Evolutionary conservation across 805 yeast species (phyloP), one percentile per base, ranked within the genome.

Genomic region (Tetrapisispora nanseiensis): DNA sequence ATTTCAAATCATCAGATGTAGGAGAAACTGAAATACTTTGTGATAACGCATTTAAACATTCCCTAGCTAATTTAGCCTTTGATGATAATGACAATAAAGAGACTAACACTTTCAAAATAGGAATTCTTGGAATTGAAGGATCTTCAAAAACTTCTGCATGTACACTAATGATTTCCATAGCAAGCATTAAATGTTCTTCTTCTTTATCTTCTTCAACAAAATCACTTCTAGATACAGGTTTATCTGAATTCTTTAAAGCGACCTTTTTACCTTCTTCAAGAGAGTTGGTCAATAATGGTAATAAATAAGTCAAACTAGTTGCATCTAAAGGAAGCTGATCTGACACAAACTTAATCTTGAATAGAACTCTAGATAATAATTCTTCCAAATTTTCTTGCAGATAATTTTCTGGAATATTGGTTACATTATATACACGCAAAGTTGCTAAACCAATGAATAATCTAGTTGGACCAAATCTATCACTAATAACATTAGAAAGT

Each of bases 121-220:
- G 71, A 4, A 69, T 64, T 56, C 97, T 75, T 16, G 95, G 94
- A 43, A 85, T 76, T 1, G 75, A 60, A 0, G 70, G 69, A 54
- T 81, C 80, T 49, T 73, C 77, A 56, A 92, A 82, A 12, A 70
- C 71, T 49, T 78, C 87, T 19, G 80, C 72, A 53, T 83, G 89
- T 2, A 73, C 72, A 32, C 78, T 69, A 42, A 90, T 68, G 32
- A 87, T 78, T 54, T 85, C 94, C 51, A 89, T 62, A 0, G 90
- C 82, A 44, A 90, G 66, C 39, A 83, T 61, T 39, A 87, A 66
- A 52, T 85, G 90, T 57, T 87, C 97, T 60, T 89, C 96, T 56
- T 83, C 87, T n/a, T 79, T 79, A 51, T 80, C 86, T 58, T 85
- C 95, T 42, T 86, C 90, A 24, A 74, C 74, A 57, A 80, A 83